phyloP scores from a whole-genome alignment of 805 yeast species.

The Grigorovia transvaalensis region DNA sequence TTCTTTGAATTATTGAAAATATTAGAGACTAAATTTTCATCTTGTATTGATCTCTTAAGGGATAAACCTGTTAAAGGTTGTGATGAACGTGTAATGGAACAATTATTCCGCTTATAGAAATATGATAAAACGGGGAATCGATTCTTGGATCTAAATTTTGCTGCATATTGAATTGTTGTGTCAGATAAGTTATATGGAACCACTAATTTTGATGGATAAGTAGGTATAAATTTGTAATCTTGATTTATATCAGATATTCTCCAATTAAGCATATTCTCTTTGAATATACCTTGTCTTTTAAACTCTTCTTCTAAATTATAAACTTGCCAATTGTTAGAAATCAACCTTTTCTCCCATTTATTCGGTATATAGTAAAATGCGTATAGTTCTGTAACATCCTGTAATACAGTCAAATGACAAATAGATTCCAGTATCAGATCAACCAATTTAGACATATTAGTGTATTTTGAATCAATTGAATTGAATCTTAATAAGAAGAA shows the following conservation, averaged over 20 bases:
- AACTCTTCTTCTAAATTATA: constrained; percentile 59
- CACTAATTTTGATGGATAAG: constrained; percentile 61
- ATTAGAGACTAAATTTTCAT: constrained; percentile 70
- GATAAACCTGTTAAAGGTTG: constrained; percentile 91
- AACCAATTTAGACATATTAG: background rate
- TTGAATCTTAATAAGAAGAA: background rate
- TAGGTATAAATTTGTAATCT: constrained; percentile 54
- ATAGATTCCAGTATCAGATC: background rate
- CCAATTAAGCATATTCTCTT: constrained; percentile 41
- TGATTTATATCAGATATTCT: constrained; percentile 55
- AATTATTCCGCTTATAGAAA: constrained; percentile 55
- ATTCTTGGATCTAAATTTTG: constrained; percentile 73
- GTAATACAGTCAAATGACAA: constrained; percentile 50
- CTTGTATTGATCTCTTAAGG: constrained; percentile 81
- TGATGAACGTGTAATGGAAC: constrained; percentile 78
- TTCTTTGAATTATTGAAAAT: constrained; percentile 52
- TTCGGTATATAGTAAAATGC: constrained; percentile 79
- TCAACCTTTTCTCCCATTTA: constrained; percentile 38
- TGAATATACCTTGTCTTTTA: constrained; percentile 51
- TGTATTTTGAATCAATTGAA: background rate
- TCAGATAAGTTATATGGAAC: constrained; percentile 78
- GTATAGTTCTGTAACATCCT: constrained; percentile 49
- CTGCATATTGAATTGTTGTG: constrained; percentile 71
- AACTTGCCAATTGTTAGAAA: constrained; percentile 55
- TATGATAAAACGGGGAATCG: constrained; percentile 78